phyloP scores from a whole-genome alignment of 768 basidiomycete genomes.

The Leucocoprinus leucothites region DNA sequence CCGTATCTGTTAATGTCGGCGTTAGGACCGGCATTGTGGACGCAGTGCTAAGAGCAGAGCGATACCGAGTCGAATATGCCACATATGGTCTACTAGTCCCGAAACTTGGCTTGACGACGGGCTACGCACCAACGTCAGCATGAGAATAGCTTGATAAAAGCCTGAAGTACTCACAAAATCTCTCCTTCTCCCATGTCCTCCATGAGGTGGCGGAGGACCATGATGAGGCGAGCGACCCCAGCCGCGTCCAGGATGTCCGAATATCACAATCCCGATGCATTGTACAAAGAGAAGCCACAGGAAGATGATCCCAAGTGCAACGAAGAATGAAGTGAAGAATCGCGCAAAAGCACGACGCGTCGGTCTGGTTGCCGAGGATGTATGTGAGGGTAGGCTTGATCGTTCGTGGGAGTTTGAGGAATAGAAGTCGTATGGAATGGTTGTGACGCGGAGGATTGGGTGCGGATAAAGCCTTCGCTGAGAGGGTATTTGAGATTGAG shows the following conservation, averaged over 20 bases:
- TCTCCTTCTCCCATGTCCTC: neutral
- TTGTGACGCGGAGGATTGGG: too few relatives aligned
- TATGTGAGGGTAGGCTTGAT: neutral
- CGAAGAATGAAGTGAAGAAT: neutral
- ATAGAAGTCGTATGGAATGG: too few relatives aligned
- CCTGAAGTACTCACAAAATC: neutral
- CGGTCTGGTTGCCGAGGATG: neutral
- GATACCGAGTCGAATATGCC: neutral
- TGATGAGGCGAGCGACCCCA: neutral
- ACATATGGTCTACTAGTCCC: neutral
- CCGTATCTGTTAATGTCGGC: neutral
- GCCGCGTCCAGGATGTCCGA: neutral
- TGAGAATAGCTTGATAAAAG: neutral
- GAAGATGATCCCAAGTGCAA: constrained; percentile 1
- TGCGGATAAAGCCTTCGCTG: too few relatives aligned
- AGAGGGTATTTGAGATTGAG: too few relatives aligned
- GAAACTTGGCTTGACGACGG: neutral
- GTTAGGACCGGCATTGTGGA: neutral
- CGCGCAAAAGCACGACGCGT: neutral
- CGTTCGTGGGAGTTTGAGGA: neutral
- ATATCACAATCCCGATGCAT: neutral
- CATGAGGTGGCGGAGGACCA: neutral
- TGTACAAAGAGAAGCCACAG: constrained; percentile 5
- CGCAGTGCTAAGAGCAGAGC: neutral
- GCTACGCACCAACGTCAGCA: neutral